Base-by-base conservation (phyloP, 768 basidiomycete genomes). In the Phlegmacium glaucopus region DNA sequence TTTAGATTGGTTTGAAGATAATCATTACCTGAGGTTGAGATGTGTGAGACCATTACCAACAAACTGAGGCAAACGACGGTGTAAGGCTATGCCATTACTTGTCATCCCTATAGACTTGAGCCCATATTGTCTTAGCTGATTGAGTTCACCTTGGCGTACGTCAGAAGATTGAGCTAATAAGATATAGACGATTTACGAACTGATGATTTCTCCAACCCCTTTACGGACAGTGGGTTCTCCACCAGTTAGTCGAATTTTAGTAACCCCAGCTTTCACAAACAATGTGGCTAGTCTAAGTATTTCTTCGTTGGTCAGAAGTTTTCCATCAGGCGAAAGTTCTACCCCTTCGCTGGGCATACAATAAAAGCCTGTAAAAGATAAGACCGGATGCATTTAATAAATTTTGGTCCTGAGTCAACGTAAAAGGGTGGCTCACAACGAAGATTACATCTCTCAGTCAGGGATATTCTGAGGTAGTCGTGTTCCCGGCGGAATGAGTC, bases 301-400 rank as follows among this genome's bases (percentile, higher is more conserved):
- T 61, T 94, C 90, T 42, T 82, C 77, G 52, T 91, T 83, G 1
- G 86, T 82, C 32, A 94, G 74, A 48, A 91, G 75, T 49, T 87
- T 75, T 9, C 72, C 71, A 28, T 70, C 69, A 2, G 90, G 91
- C 10, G 87, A 84, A 22, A 93, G 74, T 44, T 85, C 78, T 4
- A 93, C 69, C 27, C 90, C 90, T 59, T 87, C 82, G 44, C 75
- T 79, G 3, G 90, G 91, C 91, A 94, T 94, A 59, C 90, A 94
- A 61, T 94, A 94, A 57, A 91, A 91, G 56, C 90, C 89, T 94
- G 8, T n/a, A 17, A 26, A 26, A 8, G 9, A 56, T 40, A 54
- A n/a, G n/a, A n/a, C n/a, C n/a, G 55, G 51, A 28, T 22, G 30
- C 27, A 11, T 8, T n/a, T 34, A 34, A 16, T 17, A 36, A 25